A percentile compares a stretch with the other conserved stretches of the same genome.
phyloP scores from a whole-genome alignment of 306 rosid species.

The Spatholobus suberectus region DNA sequence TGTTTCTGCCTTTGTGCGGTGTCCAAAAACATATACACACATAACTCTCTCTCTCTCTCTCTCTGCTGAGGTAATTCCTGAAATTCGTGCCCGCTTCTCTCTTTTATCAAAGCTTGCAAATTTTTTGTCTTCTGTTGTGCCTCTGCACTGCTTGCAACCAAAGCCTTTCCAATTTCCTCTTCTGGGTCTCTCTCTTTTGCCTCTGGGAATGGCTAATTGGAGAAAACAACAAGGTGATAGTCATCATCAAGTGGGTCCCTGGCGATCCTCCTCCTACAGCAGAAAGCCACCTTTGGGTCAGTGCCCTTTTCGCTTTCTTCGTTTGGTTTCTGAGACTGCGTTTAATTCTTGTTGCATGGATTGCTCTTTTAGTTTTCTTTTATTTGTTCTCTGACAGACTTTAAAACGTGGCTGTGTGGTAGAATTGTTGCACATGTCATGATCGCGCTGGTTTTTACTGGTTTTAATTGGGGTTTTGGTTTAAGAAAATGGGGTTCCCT shows the following conservation, averaged over 20 bases:
- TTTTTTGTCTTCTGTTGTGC: conserved; percentile 12
- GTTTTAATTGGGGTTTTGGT: conserved; percentile 29
- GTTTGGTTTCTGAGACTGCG: neutral
- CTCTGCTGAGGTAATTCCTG: neutral
- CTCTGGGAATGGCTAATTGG: conserved; percentile 65
- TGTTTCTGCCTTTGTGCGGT: neutral
- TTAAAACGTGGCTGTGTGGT: conserved; percentile 15
- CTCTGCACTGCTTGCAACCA: neutral
- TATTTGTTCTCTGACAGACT: neutral
- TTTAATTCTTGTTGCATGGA: conserved; percentile 34
- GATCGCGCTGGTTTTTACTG: conserved; percentile 6
- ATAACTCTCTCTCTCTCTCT: neutral
- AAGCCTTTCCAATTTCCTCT: conserved; percentile 11
- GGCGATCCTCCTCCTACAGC: conserved; percentile 45
- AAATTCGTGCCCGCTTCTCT: conserved; percentile 8
- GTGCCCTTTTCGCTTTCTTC: neutral
- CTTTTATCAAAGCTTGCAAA: conserved; percentile 28
- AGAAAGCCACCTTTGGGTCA: conserved; percentile 70
- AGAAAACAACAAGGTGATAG: conserved; percentile 54
- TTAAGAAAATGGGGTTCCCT: conserved; percentile 18
- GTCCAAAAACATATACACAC: neutral
- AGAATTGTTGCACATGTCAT: conserved; percentile 18
- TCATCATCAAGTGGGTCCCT: conserved; percentile 53
- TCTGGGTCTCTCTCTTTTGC: conserved; percentile 29
- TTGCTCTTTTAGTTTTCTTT: neutral